Percentiles rank a stretch among this genome's conserved stretches.
These are phyloP conservation scores for Geotrichum reessii DNA, from an alignment of 1,139 yeast species.

Conservation along the genomic window DNA sequence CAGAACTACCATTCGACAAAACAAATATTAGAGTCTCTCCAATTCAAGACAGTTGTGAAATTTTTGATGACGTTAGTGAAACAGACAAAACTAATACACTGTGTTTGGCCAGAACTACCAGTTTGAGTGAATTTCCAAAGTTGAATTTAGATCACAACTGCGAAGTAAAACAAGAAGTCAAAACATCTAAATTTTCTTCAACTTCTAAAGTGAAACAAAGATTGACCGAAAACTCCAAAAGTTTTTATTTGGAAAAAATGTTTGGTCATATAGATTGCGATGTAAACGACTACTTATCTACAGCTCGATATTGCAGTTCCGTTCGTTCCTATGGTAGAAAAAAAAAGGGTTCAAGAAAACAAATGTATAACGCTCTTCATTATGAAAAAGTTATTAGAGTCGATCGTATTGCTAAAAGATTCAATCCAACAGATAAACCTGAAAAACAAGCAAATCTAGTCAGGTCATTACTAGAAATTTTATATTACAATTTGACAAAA, in stretches of 20 bases:
- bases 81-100: too few relatives aligned
- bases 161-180: not conserved
- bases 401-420: not conserved
- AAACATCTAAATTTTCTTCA: not conserved
- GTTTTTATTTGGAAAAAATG: not conserved
- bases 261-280: not conserved
- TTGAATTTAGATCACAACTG: not conserved
- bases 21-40: too few relatives aligned
- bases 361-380: not conserved
- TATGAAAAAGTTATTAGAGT: not conserved
- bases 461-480: not conserved
- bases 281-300: not conserved
- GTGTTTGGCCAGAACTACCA: too few relatives aligned
- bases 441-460: not conserved
- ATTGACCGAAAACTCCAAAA: not conserved
- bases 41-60: too few relatives aligned
- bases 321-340: not conserved
- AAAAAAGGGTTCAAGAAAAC: not conserved
- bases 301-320: not conserved
- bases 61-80: too few relatives aligned
- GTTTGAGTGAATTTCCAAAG: not conserved
- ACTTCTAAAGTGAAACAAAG: not conserved
- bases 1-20: too few relatives aligned
- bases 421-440: not conserved
- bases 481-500: not conserved